Evolutionary conservation across 306 rosid genomes (phyloP).

Genomic region (Begonia masoniana): DNA sequence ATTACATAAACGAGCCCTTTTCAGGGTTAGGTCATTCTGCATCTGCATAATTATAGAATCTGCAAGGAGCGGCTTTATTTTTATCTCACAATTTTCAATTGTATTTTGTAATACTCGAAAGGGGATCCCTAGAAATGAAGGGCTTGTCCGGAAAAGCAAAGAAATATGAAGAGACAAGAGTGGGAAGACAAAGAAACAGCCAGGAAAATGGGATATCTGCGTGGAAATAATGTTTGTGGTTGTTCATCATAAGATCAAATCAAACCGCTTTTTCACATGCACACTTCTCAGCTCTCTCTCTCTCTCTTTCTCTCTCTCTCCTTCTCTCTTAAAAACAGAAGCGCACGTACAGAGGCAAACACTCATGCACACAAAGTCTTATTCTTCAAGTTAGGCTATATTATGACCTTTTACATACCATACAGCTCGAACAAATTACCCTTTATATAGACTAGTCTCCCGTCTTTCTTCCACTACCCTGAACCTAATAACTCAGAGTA

Average conservation of each 20-base stretch:
- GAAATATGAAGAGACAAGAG: conserved; percentile 26
- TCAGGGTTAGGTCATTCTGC: not conserved
- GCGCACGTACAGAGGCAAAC: no score
- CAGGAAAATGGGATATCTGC: conserved; percentile 7
- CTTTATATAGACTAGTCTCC: conserved; percentile 15
- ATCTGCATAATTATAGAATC: not conserved
- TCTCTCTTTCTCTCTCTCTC: no score
- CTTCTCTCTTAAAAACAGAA: conserved; percentile 8
- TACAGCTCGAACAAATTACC: conserved; percentile 15
- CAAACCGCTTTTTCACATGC: conserved; percentile 17
- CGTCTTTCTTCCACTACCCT: conserved; percentile 15
- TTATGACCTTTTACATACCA: conserved; percentile 46
- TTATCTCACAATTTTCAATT: conserved; percentile 7
- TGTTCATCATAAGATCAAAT: conserved; percentile 34
- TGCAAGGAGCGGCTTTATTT: not conserved
- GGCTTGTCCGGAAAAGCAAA: conserved; percentile 11
- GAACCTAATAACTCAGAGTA: not conserved
- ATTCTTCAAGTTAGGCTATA: conserved; percentile 35
- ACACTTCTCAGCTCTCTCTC: no score
- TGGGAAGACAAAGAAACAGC: conserved; percentile 21
- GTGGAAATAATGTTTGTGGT: conserved; percentile 17
- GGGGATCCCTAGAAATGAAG: conserved; percentile 12
- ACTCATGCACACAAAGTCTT: conserved; percentile 10
- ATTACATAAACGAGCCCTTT: not conserved
- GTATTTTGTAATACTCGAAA: conserved; percentile 17